These are phyloP conservation scores for Talaromyces sp. DNA, from an alignment of 2,329 filamentous ascomycete species.

Conservation along the genomic window DNA sequence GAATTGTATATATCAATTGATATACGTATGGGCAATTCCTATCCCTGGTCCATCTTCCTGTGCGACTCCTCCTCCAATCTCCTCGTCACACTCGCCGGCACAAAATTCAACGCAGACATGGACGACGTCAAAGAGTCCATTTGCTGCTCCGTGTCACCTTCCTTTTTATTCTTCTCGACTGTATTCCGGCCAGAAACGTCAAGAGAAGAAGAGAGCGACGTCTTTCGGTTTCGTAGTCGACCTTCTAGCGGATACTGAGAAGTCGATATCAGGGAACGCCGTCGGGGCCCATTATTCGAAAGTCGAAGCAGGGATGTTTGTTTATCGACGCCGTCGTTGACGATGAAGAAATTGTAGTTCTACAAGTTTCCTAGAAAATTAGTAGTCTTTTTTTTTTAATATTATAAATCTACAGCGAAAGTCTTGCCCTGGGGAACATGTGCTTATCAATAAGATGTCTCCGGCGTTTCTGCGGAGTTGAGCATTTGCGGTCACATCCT, in stretches of 20 bases:
- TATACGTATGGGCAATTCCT: background rate
- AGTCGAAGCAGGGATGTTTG: constrained; percentile 68
- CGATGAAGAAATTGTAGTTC: constrained; percentile 82
- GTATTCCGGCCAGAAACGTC: background rate
- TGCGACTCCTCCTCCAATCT: constrained; percentile 20
- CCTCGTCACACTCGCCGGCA: constrained; percentile 38
- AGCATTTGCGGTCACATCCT: constrained; percentile 78
- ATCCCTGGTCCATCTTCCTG: background rate
- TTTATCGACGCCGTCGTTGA: constrained; percentile 85
- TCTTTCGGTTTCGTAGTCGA: constrained; percentile 27
- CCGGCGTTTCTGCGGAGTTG: constrained; percentile 75
- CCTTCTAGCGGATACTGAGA: constrained; percentile 26
- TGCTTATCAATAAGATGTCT: constrained; percentile 94
- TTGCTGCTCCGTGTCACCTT: background rate
- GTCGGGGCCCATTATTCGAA: constrained; percentile 21
- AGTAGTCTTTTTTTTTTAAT: background rate
- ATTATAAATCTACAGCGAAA: background rate
- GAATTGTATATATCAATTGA: background rate
- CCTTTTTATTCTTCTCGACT: background rate
- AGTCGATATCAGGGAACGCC: constrained; percentile 29
- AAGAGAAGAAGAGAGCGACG: constrained; percentile 24
- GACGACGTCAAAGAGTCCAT: constrained; percentile 38
- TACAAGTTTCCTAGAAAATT: constrained; percentile 15
- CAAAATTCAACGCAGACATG: constrained; percentile 42
- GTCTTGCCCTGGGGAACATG: constrained; percentile 65